Percentiles rank a stretch among this genome's conserved stretches.
phyloP scores from a whole-genome alignment of 2,329 filamentous ascomycete genomes.

The Lanzia echinophila region DNA sequence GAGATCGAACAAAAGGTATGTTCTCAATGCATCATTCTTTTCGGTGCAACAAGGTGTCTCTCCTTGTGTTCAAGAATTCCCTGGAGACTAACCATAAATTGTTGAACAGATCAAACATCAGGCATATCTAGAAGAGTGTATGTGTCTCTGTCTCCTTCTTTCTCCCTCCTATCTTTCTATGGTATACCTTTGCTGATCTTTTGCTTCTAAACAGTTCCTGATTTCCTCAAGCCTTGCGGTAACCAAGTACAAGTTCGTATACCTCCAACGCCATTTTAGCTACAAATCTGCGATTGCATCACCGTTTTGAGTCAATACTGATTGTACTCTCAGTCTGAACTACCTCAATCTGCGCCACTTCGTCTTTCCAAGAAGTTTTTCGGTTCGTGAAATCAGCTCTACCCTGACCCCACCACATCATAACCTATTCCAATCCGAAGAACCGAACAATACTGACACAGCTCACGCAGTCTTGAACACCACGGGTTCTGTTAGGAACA shows the following conservation, averaged over 20 bases:
- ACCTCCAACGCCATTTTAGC: neutral
- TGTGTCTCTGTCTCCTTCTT: neutral
- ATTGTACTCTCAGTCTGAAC: neutral
- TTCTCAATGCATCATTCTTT: neutral
- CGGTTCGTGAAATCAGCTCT: neutral
- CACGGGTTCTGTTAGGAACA: neutral
- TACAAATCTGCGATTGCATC: neutral
- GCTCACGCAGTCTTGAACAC: neutral
- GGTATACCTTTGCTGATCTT: neutral
- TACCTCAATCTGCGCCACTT: neutral
- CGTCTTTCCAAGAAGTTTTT: neutral
- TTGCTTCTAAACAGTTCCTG: neutral
- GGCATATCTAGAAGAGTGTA: neutral
- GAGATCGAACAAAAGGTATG: constrained; percentile 1
- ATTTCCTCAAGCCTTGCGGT: neutral
- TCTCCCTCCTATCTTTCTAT: neutral
- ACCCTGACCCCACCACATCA: neutral
- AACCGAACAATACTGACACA: neutral
- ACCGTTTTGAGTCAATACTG: neutral
- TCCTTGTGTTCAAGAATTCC: no score
- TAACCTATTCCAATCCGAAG: neutral
- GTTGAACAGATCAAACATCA: neutral
- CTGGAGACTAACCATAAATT: neutral
- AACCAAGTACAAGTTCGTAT: neutral
- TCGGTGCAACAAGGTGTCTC: neutral